These are phyloP conservation scores for Haplosporangium gracile DNA, from an alignment of 192 early-diverging fungal genomes.

Conservation along the genomic window DNA sequence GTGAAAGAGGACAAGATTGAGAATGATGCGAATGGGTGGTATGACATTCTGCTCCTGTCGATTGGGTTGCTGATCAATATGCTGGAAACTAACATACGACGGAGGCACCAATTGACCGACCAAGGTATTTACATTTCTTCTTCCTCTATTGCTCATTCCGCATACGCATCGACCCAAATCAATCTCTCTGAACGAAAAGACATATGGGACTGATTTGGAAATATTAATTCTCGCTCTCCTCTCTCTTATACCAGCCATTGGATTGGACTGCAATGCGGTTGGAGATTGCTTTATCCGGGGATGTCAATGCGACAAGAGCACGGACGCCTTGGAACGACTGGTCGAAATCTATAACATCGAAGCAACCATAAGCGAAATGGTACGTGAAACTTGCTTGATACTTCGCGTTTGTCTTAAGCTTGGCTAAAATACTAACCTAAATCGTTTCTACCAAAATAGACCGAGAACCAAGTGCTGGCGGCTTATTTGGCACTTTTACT, in stretches of 20 bases:
- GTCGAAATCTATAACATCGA: constrained; percentile 48
- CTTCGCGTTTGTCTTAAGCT: neutral
- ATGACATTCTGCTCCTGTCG: constrained; percentile 42
- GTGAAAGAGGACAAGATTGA: constrained; percentile 11
- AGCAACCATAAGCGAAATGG: constrained; percentile 39
- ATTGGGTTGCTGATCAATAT: constrained; percentile 53
- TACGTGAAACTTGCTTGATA: neutral
- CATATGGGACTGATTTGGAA: neutral
- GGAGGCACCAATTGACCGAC: constrained; percentile 24
- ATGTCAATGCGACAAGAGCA: constrained; percentile 39
- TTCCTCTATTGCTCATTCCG: neutral
- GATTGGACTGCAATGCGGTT: constrained; percentile 33
- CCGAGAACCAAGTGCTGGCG: constrained; percentile 38
- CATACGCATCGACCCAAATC: neutral
- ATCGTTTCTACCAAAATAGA: constrained; percentile 13
- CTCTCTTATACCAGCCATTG: constrained; percentile 26
- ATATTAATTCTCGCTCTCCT: neutral
- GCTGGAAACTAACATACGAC: constrained; percentile 23
- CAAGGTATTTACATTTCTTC: constrained; percentile 13
- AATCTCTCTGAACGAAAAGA: neutral
- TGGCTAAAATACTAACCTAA: neutral
- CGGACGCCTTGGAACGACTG: constrained; percentile 35
- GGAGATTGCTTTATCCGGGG: constrained; percentile 38
- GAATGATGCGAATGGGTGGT: constrained; percentile 45
- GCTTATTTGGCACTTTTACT: constrained; percentile 42